A percentile compares a stretch with the other conserved stretches of the same genome.
Evolutionary conservation across 2,329 filamentous ascomycete species (phyloP).

Genomic region (Cladophialophora bantiana): DNA sequence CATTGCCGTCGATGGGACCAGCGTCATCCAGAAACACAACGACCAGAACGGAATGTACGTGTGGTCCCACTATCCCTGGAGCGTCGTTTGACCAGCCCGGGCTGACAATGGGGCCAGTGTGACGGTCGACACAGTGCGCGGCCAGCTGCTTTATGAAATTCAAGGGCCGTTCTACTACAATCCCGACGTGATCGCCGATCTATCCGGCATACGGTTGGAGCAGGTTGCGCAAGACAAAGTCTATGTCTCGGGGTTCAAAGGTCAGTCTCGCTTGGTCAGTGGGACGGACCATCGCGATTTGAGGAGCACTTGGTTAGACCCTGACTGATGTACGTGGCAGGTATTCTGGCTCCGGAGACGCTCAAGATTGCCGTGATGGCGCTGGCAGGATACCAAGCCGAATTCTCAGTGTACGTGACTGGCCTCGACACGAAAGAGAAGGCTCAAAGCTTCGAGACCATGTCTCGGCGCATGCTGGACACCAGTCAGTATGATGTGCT

Average conservation of each 20-base stretch:
- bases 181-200: constrained; percentile 50
- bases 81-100: neutral
- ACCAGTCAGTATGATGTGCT: constrained; percentile 55
- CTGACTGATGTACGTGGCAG: constrained; percentile 45
- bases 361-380: constrained; percentile 60
- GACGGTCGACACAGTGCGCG: constrained; percentile 48
- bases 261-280: constrained; percentile 19
- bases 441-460: constrained; percentile 40
- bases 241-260: constrained; percentile 50
- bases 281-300: no score
- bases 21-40: constrained; percentile 57
- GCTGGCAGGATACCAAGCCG: constrained; percentile 55
- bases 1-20: constrained; percentile 53
- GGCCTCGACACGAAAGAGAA: constrained; percentile 58
- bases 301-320: no score
- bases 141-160: constrained; percentile 59
- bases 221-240: constrained; percentile 48
- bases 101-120: constrained; percentile 35
- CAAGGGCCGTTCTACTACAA: constrained; percentile 58
- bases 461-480: constrained; percentile 48
- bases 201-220: constrained; percentile 47
- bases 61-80: neutral
- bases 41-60: neutral
- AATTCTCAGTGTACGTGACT: constrained; percentile 55
- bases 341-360: constrained; percentile 54